Percentiles rank a stretch among this genome's conserved stretches.
Conservation (phyloP, 345 rosid species). For the Populus davidiana region DNA sequence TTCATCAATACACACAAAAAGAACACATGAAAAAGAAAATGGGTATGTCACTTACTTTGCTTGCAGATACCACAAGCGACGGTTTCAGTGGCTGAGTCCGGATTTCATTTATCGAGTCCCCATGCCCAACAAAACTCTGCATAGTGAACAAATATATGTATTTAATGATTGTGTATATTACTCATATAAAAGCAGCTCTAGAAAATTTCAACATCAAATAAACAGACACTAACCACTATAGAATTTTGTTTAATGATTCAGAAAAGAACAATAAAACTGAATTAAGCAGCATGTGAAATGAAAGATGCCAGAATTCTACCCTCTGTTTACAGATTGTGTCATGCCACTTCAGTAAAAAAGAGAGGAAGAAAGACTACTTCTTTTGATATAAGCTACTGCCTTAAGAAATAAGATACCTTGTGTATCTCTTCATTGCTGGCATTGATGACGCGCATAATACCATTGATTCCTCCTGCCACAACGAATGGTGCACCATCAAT, state of each 20-base stretch:
- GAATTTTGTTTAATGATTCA: background rate
- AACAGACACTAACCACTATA: background rate
- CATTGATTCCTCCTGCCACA: slow-evolving; percentile 89
- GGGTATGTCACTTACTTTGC: slow-evolving; percentile 54
- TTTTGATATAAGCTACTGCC: background rate
- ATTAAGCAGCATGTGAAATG: background rate
- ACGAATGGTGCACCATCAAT: slow-evolving; percentile 61
- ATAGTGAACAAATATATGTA: background rate
- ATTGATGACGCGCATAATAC: slow-evolving; percentile 82
- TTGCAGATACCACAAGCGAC: slow-evolving; percentile 85
- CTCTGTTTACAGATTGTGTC: background rate
- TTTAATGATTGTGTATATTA: too few species aligned
- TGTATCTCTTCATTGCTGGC: slow-evolving; percentile 72
- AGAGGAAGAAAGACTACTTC: background rate
- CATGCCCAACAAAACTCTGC: slow-evolving; percentile 98
- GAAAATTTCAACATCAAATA: too few species aligned
- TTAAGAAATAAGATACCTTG: slow-evolving; percentile 46
- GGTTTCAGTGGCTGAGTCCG: slow-evolving; percentile 92
- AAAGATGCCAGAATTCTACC: background rate
- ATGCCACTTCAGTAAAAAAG: too few species aligned
- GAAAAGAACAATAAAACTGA: background rate
- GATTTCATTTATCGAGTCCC: slow-evolving; percentile 92
- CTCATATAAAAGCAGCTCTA: too few species aligned
- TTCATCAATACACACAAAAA: slow-evolving; percentile 15
- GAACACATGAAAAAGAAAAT: slow-evolving; percentile 3